These are phyloP conservation scores for Dendrobium catenatum DNA, from an alignment of 106 monocot species.

Conservation along the genomic window DNA sequence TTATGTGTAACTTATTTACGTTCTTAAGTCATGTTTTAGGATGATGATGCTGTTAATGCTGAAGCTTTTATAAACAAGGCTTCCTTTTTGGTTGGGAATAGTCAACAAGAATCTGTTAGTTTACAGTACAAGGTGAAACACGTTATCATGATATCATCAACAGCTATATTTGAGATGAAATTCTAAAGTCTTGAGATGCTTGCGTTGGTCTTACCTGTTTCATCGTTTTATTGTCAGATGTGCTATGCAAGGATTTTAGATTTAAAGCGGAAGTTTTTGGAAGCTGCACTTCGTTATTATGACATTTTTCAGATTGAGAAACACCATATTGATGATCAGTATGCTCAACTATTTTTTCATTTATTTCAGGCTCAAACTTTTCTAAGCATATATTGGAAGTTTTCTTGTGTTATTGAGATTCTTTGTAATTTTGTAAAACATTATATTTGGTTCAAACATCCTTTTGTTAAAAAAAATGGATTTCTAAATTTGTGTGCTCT, in stretches of 20 bases:
- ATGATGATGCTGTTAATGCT: constrained; percentile 97
- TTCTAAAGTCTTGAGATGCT: not conserved
- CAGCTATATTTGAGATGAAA: not conserved
- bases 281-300: constrained; percentile 98
- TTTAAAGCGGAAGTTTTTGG: constrained; percentile 91
- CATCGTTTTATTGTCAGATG: constrained; percentile 42
- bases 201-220: not conserved
- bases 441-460: not conserved
- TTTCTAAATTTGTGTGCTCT: not conserved
- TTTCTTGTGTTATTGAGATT: not conserved
- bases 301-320: constrained; percentile 99
- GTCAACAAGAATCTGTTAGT: constrained; percentile 83
- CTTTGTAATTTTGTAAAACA: not conserved
- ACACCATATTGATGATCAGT: constrained; percentile 91
- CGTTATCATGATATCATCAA: not conserved
- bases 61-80: constrained; percentile 98
- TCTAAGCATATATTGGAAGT: not conserved
- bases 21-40: constrained; percentile 28
- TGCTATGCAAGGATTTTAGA: constrained; percentile 98
- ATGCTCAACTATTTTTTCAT: constrained; percentile 20
- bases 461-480: not conserved
- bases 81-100: constrained; percentile 90
- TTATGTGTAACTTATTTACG: not conserved
- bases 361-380: not conserved
- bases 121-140: constrained; percentile 88